Percentiles rank a stretch among this genome's conserved stretches.
Evolutionary conservation across 805 yeast genomes (phyloP).

Genomic region (Lachancea mirantina): DNA sequence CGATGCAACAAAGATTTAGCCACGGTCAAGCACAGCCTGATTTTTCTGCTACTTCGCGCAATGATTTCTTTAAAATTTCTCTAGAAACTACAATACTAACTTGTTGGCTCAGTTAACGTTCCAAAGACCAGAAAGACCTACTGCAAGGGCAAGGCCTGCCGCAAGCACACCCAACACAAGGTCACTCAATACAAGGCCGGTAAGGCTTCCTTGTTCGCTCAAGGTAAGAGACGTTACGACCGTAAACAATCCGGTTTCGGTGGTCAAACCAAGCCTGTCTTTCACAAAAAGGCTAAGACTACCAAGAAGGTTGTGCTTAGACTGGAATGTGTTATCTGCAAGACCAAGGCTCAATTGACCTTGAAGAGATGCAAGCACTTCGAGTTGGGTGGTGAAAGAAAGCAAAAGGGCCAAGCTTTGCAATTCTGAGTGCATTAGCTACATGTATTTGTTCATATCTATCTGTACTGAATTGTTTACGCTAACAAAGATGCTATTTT

Average conservation of each 20-base stretch:
- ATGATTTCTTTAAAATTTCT: too few relatives aligned
- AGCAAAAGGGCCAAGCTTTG: conserved; percentile 99
- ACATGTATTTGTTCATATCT: conserved; percentile 12
- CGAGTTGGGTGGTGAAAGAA: conserved; percentile 99
- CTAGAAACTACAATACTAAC: too few relatives aligned
- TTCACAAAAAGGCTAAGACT: conserved; percentile 99
- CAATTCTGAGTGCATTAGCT: conserved; percentile 67
- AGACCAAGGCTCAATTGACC: conserved; percentile 96
- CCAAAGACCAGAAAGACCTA: conserved; percentile 99
- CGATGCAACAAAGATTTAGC: too few relatives aligned
- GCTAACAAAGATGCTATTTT: conserved; percentile 9
- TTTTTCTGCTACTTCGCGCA: too few relatives aligned
- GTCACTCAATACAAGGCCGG: conserved; percentile 99
- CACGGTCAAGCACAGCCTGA: too few relatives aligned
- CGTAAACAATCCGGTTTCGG: conserved; percentile 99
- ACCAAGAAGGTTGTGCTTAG: conserved; percentile 99
- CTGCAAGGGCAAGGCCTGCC: conserved; percentile 99
- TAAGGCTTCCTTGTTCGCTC: conserved; percentile 98
- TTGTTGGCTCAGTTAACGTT: conserved; percentile 74
- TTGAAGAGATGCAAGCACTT: conserved; percentile 99
- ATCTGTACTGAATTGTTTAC: conserved; percentile 7
- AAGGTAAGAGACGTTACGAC: conserved; percentile 99
- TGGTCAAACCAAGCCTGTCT: conserved; percentile 99
- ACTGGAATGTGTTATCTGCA: conserved; percentile 97
- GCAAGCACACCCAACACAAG: conserved; percentile 99